Evolutionary conservation across 192 early-diverging fungal species (phyloP).

Genomic region (Chytriomyces sp.): DNA sequence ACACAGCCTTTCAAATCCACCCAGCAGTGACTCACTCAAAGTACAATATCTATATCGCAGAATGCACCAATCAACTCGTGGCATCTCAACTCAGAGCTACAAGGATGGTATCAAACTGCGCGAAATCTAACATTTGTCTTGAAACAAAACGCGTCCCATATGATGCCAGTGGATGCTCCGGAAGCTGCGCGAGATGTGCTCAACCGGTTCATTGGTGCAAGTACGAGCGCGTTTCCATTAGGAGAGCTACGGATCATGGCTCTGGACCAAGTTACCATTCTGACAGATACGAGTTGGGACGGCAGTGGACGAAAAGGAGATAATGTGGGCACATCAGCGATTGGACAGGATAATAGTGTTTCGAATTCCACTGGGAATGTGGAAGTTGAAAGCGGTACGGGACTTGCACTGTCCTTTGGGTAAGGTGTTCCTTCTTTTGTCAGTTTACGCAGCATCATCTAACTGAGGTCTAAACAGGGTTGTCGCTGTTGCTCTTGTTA

Average conservation of each 20-base stretch:
- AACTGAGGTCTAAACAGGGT: too few species aligned
- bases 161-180: constrained; percentile 73
- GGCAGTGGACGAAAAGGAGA: not conserved
- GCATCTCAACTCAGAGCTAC: constrained; percentile 49
- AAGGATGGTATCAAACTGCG: constrained; percentile 55
- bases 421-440: too few species aligned
- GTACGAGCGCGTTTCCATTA: not conserved
- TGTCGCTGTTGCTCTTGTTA: too few species aligned
- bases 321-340: not conserved
- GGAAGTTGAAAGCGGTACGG: too few species aligned
- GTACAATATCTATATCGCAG: constrained; percentile 22
- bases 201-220: constrained; percentile 53
- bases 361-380: too few species aligned
- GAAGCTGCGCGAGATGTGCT: constrained; percentile 63
- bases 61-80: constrained; percentile 51
- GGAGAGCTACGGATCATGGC: not conserved
- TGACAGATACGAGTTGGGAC: not conserved
- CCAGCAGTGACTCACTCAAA: not conserved
- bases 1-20: not conserved
- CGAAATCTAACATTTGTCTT: constrained; percentile 69
- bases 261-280: not conserved
- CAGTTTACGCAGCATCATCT: too few species aligned
- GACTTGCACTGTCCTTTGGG: too few species aligned
- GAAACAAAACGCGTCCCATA: constrained; percentile 68
- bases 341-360: not conserved